Percentiles rank a stretch among this genome's conserved stretches.
Evolutionary conservation across 1,284 basidiomycete species (phyloP).

Genomic region (Mixia osmundae): DNA sequence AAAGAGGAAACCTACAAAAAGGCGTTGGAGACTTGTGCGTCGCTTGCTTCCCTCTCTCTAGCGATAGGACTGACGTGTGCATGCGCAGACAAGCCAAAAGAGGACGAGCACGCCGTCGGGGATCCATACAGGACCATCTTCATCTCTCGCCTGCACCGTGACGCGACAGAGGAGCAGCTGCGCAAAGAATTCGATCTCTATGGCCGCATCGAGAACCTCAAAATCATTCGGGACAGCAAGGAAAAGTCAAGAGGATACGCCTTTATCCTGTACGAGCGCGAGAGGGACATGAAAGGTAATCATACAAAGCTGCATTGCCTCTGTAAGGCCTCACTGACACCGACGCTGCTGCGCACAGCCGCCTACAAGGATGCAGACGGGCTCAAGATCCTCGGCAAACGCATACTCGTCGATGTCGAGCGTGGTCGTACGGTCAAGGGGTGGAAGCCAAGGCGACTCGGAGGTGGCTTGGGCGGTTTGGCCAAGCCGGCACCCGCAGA

Average conservation of each 20-base stretch:
- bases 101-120: constrained; percentile 76
- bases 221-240: constrained; percentile 51
- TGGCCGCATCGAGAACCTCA: constrained; percentile 75
- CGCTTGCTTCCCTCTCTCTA: no score
- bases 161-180: constrained; percentile 69
- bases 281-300: constrained; percentile 98
- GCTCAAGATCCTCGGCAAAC: constrained; percentile 78
- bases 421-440: constrained; percentile 90
- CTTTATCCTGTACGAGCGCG: constrained; percentile 90
- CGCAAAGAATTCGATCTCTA: constrained; percentile 85
- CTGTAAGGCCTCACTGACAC: constrained; percentile 13
- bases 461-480: constrained; percentile 80
- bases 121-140: constrained; percentile 99
- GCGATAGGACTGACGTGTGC: not conserved
- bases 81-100: constrained; percentile 54
- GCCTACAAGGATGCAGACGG: constrained; percentile 99
- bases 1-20: constrained; percentile 9
- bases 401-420: constrained; percentile 92
- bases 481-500: constrained; percentile 38
- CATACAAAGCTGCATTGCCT: no score
- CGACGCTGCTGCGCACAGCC: constrained; percentile 30
- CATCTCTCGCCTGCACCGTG: constrained; percentile 79
- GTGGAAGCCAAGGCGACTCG: constrained; percentile 88
- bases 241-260: constrained; percentile 76
- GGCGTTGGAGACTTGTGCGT: constrained; percentile 10